A percentile compares a stretch with the other conserved stretches of the same genome.
These are phyloP conservation scores for Colletotrichum godetiae DNA, from an alignment of 2,329 filamentous ascomycete species.

Conservation along the genomic window DNA sequence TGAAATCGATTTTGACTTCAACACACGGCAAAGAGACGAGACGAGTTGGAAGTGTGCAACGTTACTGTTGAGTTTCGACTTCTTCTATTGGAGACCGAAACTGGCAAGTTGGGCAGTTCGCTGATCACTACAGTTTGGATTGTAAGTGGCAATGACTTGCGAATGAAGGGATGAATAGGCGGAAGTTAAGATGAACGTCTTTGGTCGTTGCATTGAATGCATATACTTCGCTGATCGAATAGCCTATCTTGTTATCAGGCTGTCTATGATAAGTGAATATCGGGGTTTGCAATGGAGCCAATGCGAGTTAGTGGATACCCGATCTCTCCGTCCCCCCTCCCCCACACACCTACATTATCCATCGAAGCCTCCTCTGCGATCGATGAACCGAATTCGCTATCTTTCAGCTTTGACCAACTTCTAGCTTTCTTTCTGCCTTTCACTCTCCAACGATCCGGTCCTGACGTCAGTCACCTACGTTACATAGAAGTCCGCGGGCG, in stretches of 20 bases:
- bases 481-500: background rate
- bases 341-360: background rate
- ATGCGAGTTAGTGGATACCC: constrained; percentile 14
- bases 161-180: background rate
- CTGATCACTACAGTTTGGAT: background rate
- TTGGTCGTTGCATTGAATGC: background rate
- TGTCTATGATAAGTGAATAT: background rate
- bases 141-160: background rate
- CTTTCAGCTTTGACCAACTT: background rate
- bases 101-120: background rate
- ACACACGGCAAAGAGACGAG: background rate
- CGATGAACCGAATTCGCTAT: background rate
- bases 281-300: background rate
- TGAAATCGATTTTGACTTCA: background rate
- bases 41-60: background rate
- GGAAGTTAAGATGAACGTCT: constrained; percentile 11
- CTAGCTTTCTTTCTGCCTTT: background rate
- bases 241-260: no score
- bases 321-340: background rate
- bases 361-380: constrained; percentile 1
- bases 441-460: background rate
- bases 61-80: background rate
- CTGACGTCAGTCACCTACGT: background rate
- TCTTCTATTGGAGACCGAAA: no score
- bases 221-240: background rate